A percentile compares a stretch with the other conserved stretches of the same genome.
These are phyloP conservation scores for Meyerozyma sp. DNA, from an alignment of 1,139 yeast genomes.

Conservation along the genomic window DNA sequence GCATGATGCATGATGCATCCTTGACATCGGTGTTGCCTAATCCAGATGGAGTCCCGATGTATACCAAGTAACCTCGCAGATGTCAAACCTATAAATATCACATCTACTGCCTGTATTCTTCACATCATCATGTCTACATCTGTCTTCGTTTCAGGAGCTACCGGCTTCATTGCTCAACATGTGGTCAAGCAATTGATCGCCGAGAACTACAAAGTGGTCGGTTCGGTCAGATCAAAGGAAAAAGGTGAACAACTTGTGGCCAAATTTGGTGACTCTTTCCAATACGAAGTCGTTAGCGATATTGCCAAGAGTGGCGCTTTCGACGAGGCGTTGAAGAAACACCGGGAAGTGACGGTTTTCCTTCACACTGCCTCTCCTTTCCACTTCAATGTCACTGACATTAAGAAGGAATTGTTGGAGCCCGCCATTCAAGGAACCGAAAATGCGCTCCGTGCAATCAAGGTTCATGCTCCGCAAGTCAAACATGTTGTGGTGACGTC, in stretches of 20 bases:
- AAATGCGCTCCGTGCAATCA: too few relatives aligned
- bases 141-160: constrained; percentile 13
- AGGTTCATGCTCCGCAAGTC: too few relatives aligned
- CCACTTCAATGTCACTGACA: constrained; percentile 14
- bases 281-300: constrained; percentile 32
- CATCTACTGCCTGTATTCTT: too few relatives aligned
- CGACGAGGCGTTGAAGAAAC: constrained; percentile 24
- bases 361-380: constrained; percentile 37
- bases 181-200: constrained; percentile 6
- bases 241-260: constrained; percentile 15
- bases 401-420: constrained; percentile 10
- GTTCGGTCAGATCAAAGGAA: constrained; percentile 9
- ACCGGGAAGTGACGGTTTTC: constrained; percentile 25
- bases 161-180: constrained; percentile 12
- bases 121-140: neutral
- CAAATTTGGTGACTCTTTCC: constrained; percentile 13
- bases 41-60: too few relatives aligned
- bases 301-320: constrained; percentile 27
- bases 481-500: too few relatives aligned
- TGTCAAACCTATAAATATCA: too few relatives aligned
- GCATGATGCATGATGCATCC: too few relatives aligned
- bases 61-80: too few relatives aligned
- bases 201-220: constrained; percentile 9
- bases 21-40: too few relatives aligned
- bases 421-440: constrained; percentile 11